phyloP scores from a whole-genome alignment of 1,284 basidiomycete species.

The Pascua guehoae region DNA sequence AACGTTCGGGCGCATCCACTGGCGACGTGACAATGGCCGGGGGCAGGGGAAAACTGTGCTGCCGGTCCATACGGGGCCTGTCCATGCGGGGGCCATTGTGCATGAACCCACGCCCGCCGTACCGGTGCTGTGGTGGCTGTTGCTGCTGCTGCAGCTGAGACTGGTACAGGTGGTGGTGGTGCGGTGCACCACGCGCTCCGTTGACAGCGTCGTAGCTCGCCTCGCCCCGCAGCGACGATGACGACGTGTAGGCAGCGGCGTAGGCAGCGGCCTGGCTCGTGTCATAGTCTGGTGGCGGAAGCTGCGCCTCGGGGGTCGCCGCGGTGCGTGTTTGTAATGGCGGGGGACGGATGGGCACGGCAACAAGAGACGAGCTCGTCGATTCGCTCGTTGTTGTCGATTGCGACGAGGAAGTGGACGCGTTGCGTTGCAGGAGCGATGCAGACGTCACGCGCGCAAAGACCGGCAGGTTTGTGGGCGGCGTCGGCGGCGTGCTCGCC shows the following conservation, averaged over 20 bases:
- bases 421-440: slow-evolving; percentile 31
- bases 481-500: slow-evolving; percentile 14
- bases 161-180: too few relatives aligned
- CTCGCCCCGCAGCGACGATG: too few relatives aligned
- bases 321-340: slow-evolving; percentile 45
- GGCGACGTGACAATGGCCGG: slow-evolving; percentile 3
- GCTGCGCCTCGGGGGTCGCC: slow-evolving; percentile 32
- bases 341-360: slow-evolving; percentile 46
- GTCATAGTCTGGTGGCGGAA: slow-evolving; percentile 14
- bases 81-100: slow-evolving; percentile 33
- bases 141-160: neutral
- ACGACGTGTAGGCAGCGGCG: too few relatives aligned
- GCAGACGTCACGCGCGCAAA: slow-evolving; percentile 19
- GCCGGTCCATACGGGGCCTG: slow-evolving; percentile 2
- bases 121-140: slow-evolving; percentile 2
- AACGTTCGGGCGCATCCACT: neutral
- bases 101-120: slow-evolving; percentile 30
- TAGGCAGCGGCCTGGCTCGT: neutral
- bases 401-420: slow-evolving; percentile 38
- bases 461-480: slow-evolving; percentile 11
- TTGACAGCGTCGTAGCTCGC: too few relatives aligned
- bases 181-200: too few relatives aligned
- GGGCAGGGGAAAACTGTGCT: neutral
- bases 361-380: slow-evolving; percentile 37
- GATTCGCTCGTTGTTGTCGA: slow-evolving; percentile 41